Percentiles rank a stretch among this genome's conserved stretches.
Evolutionary conservation across 1,284 basidiomycete species (phyloP).

Genomic region (Anthracocystis walkeri): DNA sequence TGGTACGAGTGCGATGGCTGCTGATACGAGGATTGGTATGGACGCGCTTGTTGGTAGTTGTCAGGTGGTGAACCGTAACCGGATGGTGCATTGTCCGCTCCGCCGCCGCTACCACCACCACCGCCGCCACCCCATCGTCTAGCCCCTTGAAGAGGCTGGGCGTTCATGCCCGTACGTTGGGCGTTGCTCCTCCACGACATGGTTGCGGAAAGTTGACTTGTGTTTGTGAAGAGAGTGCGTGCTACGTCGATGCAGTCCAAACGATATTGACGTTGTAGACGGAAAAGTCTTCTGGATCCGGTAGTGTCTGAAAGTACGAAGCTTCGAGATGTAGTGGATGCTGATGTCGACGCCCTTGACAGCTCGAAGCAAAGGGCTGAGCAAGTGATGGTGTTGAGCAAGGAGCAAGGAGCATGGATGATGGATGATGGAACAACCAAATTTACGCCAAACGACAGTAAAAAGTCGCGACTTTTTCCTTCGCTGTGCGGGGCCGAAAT

Average conservation of each 20-base stretch:
- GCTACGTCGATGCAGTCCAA: too few species aligned
- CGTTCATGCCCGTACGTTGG: slow-evolving; percentile 68
- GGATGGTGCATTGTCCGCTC: not conserved
- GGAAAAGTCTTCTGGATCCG: too few species aligned
- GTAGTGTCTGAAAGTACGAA: too few species aligned
- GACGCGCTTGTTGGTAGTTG: slow-evolving; percentile 15
- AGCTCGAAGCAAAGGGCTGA: too few species aligned
- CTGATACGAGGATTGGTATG: slow-evolving; percentile 19
- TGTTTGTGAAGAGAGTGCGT: not conserved
- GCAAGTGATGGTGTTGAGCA: too few species aligned
- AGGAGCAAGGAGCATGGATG: too few species aligned
- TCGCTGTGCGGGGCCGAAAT: not conserved
- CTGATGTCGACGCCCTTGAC: too few species aligned
- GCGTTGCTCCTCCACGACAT: slow-evolving; percentile 68
- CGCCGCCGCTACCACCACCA: slow-evolving; percentile 32
- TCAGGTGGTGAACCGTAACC: slow-evolving; percentile 17
- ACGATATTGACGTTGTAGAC: too few species aligned
- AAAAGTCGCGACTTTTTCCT: not conserved
- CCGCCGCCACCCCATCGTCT: slow-evolving; percentile 63
- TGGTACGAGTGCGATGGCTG: slow-evolving; percentile 21
- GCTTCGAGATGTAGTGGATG: too few species aligned
- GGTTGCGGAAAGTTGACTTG: not conserved
- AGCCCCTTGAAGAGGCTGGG: slow-evolving; percentile 57
- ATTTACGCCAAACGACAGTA: not conserved
- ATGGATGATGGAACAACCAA: not conserved